Percentiles rank a stretch among this genome's conserved stretches.
Conservation (phyloP, 176 grass and related monocot species). For the Thinopyrum elongatum region DNA sequence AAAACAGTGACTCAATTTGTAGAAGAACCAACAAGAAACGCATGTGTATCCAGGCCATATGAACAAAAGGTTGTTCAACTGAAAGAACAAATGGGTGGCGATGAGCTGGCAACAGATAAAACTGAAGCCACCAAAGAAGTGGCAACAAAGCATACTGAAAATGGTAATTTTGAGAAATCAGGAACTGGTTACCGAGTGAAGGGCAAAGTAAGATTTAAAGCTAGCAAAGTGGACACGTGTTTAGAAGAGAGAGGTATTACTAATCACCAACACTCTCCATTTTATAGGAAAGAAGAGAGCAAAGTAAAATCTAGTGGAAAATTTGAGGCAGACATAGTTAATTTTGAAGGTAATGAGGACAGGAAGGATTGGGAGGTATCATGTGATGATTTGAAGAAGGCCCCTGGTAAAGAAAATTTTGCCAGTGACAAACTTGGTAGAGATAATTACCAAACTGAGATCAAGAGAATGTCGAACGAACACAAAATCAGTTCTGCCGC, state of each 20-base stretch:
- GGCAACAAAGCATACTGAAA: conserved; percentile 30
- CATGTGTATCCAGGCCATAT: conserved; percentile 13
- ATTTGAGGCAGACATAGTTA: conserved; percentile 36
- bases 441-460: conserved; percentile 28
- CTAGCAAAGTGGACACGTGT: conserved; percentile 28
- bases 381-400: conserved; percentile 32
- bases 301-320: conserved; percentile 40
- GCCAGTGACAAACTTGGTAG: conserved; percentile 11
- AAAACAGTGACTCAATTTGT: conserved; percentile 9
- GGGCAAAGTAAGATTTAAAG: conserved; percentile 40
- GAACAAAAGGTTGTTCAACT: conserved; percentile 23
- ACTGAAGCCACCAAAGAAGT: conserved; percentile 35
- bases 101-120: conserved; percentile 35
- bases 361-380: conserved; percentile 36
- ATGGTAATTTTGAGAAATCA: conserved; percentile 36
- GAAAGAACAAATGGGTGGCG: conserved; percentile 4
- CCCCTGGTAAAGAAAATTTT: conserved; percentile 29
- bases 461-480: conserved; percentile 39
- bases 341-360: conserved; percentile 39
- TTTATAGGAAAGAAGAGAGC: conserved; percentile 50
- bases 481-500: conserved; percentile 28
- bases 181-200: conserved; percentile 13
- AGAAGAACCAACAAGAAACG: conserved; percentile 31
- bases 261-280: conserved; percentile 24
- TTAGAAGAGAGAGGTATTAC: conserved; percentile 30